These are phyloP conservation scores for Pseudocercospora crystallina DNA, from an alignment of 2,329 filamentous ascomycete genomes.

Conservation along the genomic window DNA sequence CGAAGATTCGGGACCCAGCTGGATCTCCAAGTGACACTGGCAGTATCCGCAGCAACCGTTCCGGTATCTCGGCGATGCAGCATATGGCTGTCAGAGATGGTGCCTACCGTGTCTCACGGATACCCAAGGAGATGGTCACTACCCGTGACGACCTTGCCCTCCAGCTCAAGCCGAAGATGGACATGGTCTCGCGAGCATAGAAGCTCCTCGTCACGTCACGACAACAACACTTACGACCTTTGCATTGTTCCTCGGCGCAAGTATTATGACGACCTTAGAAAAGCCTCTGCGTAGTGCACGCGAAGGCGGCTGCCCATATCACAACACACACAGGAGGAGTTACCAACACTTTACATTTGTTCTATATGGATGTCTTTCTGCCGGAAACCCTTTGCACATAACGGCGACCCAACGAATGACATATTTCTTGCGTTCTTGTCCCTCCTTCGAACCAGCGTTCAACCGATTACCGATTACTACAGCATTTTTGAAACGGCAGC, in stretches of 20 bases:
- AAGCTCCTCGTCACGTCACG: constrained; percentile 9
- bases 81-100: constrained; percentile 73
- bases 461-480: no score
- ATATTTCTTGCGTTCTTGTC: constrained; percentile 5
- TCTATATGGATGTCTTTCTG: neutral
- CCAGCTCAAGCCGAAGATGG: constrained; percentile 53
- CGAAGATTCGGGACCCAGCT: constrained; percentile 64
- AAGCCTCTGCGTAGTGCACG: constrained; percentile 8
- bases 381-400: neutral
- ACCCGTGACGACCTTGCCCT: constrained; percentile 66
- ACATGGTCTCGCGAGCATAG: constrained; percentile 25
- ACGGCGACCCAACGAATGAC: neutral
- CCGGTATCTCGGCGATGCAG: constrained; percentile 71
- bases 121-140: constrained; percentile 79
- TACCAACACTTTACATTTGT: neutral
- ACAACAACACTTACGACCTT: constrained; percentile 3
- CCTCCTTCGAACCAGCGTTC: neutral
- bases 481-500: no score
- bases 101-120: constrained; percentile 80
- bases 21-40: constrained; percentile 52
- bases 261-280: neutral
- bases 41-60: constrained; percentile 66
- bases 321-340: no score
- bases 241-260: constrained; percentile 4
- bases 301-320: constrained; percentile 3